A percentile compares a stretch with the other conserved stretches of the same genome.
Conservation (phyloP, 192 early-diverging fungal genomes). For the Diversispora eburnea region DNA sequence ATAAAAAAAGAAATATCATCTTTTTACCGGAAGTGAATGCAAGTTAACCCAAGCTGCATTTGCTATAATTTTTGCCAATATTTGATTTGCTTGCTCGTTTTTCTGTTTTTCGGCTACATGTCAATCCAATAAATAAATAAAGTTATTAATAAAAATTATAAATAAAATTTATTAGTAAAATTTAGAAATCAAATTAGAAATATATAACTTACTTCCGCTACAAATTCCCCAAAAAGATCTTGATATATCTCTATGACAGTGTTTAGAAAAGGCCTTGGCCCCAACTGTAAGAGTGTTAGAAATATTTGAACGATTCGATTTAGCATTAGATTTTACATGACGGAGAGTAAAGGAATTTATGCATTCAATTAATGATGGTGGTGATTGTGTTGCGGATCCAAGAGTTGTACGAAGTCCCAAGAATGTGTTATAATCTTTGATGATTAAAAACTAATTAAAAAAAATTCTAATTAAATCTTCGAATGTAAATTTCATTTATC, state of each 20-base stretch:
- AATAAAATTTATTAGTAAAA: too few relatives aligned
- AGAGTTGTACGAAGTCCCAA: constrained; percentile 23
- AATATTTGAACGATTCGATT: neutral
- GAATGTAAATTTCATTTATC: too few relatives aligned
- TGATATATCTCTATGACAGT: constrained; percentile 30
- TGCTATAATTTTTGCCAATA: constrained; percentile 26
- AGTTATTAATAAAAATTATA: neutral
- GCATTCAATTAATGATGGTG: constrained; percentile 29
- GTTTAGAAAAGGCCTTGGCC: constrained; percentile 33
- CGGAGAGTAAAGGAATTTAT: constrained; percentile 18
- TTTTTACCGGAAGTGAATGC: constrained; percentile 31
- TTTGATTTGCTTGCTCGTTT: constrained; percentile 30
- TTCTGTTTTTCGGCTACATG: constrained; percentile 29
- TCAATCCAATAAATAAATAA: neutral
- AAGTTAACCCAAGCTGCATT: constrained; percentile 33
- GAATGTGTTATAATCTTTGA: constrained; percentile 25
- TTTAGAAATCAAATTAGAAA: neutral
- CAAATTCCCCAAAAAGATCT: constrained; percentile 30
- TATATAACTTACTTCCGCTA: constrained; percentile 31
- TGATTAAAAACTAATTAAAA: constrained; percentile 15
- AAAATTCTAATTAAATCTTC: neutral
- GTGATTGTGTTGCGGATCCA: constrained; percentile 17
- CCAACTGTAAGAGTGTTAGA: constrained; percentile 31
- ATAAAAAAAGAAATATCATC: neutral
- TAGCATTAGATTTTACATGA: constrained; percentile 21